phyloP scores from a whole-genome alignment of 225 moss, liverwort and hornwort genomes.

The Bryoerythrophyllum caledonicum region DNA sequence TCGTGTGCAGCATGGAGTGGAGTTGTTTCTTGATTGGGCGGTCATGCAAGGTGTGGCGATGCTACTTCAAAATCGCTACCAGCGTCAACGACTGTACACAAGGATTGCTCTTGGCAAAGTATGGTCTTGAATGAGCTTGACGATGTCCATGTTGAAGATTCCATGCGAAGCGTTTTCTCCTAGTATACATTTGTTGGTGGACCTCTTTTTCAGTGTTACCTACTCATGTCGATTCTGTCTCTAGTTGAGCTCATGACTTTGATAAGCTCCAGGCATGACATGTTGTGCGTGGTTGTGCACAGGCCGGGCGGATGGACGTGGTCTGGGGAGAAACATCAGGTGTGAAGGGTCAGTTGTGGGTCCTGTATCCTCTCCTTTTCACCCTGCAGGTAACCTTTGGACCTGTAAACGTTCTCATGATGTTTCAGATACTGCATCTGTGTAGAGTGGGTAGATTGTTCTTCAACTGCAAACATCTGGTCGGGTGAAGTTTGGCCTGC shows the following conservation, averaged over 20 bases:
- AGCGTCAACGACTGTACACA: conserved; percentile 91
- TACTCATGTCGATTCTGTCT: background rate
- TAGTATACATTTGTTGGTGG: background rate
- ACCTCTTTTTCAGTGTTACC: background rate
- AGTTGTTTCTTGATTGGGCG: conserved; percentile 89
- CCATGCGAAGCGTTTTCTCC: background rate
- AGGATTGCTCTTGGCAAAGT: conserved; percentile 99
- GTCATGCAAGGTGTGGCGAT: conserved; percentile 99
- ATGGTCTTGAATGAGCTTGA: conserved; percentile 10
- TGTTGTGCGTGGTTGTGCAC: conserved; percentile 21
- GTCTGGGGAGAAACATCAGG: conserved; percentile 98
- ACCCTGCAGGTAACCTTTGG: conserved; percentile 66
- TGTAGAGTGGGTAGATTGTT: background rate
- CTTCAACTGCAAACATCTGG: background rate
- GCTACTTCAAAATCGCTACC: conserved; percentile 98
- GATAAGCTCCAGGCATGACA: background rate
- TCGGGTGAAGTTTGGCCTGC: background rate
- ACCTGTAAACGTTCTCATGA: background rate
- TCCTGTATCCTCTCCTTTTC: conserved; percentile 89
- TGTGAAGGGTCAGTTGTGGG: conserved; percentile 92
- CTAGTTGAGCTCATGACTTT: background rate
- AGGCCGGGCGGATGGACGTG: conserved; percentile 98
- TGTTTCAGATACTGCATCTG: background rate
- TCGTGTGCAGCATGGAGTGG: conserved; percentile 81
- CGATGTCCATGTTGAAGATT: background rate